Evolutionary conservation across 2,329 filamentous ascomycete species (phyloP), one percentile per base, ranked within the genome.

Genomic region (Aplosporella prunicola): DNA sequence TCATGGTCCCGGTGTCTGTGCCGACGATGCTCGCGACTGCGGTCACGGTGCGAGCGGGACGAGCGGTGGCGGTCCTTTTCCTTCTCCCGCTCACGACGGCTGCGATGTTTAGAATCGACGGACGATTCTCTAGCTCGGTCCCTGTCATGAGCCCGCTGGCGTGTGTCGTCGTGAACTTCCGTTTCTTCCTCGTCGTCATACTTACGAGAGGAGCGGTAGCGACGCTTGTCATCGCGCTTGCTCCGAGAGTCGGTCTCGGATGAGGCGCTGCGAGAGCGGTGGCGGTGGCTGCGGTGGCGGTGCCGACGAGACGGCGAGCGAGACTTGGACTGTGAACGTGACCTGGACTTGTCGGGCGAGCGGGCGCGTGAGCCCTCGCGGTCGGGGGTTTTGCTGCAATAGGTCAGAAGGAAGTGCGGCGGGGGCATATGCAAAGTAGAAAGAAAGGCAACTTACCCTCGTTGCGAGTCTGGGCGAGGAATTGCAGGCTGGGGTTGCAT

Each of bases 71-170:
- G 54, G 5, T 60, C 55, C 33, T 56, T 58, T 6, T 65, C 62
- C 40, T 61, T 63, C 2, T 60, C 40, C 6, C 35, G 34, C 25
- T 57, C 63, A 20, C 57, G 54, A 16, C 61, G 77, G 47, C 76
- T 77, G 43, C 76, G 74, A 48, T 78, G 74, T 45, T 70, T 74
- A 24, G 60, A 60, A n/a, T 76, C 73, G 1, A 72, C 73, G 2
- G 82, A 85, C 5, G 69, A 68, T 5, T 81, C 84, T 40, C 80
- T 70, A 1, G 78, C 77, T 34, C 72, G 70, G 32, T 76, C 71
- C 9, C 58, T 55, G 14, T 50, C 51, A 32, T 34, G 24, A 9
- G 17, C 43, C 5, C n/a, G 50, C 44, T 43, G 61, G 57, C 28
- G 60, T 55, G 50, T 44, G 33, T 67, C 64, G 13, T 71, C 70